Percentiles rank a stretch among this genome's conserved stretches.
Conservation (phyloP, 768 basidiomycete genomes). For the Pleurotus platypus region DNA sequence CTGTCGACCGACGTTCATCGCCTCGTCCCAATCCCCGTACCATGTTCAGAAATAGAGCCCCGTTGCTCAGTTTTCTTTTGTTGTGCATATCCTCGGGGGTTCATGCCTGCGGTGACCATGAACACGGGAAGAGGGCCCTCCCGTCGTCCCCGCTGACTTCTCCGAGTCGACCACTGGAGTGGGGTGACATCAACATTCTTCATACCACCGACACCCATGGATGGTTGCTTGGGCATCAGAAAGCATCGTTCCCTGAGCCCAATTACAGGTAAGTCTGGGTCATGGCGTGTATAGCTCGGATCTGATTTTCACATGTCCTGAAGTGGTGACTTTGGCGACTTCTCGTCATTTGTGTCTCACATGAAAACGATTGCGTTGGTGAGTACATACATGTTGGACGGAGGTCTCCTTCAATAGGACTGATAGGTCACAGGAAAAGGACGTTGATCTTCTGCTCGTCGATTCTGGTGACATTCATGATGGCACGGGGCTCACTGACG, state of each 20-base stretch:
- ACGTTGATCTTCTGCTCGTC: conserved; percentile 79
- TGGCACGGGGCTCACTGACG: conserved; percentile 77
- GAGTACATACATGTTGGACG: background rate
- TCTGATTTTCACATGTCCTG: background rate
- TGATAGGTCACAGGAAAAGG: conserved; percentile 41
- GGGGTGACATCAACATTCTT: conserved; percentile 89
- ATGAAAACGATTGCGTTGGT: conserved; percentile 7
- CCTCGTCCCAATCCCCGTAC: too few relatives aligned
- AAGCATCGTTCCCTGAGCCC: conserved; percentile 67
- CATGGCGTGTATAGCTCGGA: conserved; percentile 9
- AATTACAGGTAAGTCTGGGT: conserved; percentile 49
- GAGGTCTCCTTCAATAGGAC: background rate
- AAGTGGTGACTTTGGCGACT: conserved; percentile 16
- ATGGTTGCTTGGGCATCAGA: conserved; percentile 84
- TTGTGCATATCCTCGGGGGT: background rate
- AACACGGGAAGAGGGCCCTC: conserved; percentile 30
- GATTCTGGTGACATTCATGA: conserved; percentile 78
- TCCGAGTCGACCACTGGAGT: conserved; percentile 67
- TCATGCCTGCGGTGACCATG: conserved; percentile 21
- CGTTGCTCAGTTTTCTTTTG: background rate
- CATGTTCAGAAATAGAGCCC: background rate
- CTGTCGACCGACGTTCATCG: too few relatives aligned
- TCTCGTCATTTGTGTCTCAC: conserved; percentile 16
- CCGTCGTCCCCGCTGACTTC: conserved; percentile 41
- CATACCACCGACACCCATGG: conserved; percentile 81